A percentile compares a stretch with the other conserved stretches of the same genome.
phyloP scores from a whole-genome alignment of 108 stramenopile genomes.

The Schizochytrium sp. region DNA sequence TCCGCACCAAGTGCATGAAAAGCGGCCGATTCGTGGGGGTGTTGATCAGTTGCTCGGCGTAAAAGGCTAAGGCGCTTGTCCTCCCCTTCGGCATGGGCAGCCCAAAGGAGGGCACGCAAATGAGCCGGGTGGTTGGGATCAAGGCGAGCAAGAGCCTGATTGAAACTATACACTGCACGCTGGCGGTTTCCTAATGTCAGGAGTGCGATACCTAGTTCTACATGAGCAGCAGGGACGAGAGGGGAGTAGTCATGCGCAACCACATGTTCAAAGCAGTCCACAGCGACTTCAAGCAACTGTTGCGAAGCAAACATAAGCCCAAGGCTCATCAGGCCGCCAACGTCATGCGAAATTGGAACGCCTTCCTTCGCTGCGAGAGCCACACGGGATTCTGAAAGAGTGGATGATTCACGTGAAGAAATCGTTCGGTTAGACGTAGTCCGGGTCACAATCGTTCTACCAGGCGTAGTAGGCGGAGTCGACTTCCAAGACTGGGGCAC shows the following conservation, averaged over 20 bases:
- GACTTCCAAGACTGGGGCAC: background rate
- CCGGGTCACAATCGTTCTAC: background rate
- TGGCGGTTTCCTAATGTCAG: background rate
- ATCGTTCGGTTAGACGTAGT: background rate
- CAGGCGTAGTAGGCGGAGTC: background rate
- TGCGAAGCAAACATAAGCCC: slow-evolving; percentile 2
- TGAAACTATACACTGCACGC: background rate
- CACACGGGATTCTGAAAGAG: background rate
- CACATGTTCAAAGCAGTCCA: slow-evolving; percentile 57
- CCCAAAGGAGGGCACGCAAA: slow-evolving; percentile 5
- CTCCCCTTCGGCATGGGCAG: background rate
- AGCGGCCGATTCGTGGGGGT: background rate
- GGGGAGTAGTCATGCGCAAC: background rate
- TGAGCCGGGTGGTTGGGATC: background rate
- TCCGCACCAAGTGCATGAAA: slow-evolving; percentile 43
- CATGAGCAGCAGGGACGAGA: background rate
- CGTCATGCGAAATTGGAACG: background rate
- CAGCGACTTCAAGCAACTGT: background rate
- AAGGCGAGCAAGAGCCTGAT: background rate
- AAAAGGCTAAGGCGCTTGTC: slow-evolving; percentile 17
- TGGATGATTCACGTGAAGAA: background rate
- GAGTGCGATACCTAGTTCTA: slow-evolving; percentile 6
- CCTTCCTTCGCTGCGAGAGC: background rate
- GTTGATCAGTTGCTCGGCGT: background rate
- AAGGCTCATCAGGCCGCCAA: slow-evolving; percentile 6